Percentiles rank a stretch among this genome's conserved stretches.
These are phyloP conservation scores for Microdochium nivale DNA, from an alignment of 2,329 filamentous ascomycete species.

Conservation along the genomic window DNA sequence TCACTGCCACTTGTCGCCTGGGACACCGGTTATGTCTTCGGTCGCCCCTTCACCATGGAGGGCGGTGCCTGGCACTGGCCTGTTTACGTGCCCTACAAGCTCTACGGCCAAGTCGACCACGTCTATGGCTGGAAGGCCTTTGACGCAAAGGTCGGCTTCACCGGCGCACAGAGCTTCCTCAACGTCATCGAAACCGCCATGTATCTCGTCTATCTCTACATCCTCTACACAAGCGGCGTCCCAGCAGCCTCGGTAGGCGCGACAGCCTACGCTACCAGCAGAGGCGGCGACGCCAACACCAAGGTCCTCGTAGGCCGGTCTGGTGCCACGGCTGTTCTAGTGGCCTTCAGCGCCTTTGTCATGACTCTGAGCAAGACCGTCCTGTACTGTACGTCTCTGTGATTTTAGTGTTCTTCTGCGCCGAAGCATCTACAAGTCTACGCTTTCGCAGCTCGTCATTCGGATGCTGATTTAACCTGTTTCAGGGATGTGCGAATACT, in stretches of 20 bases:
- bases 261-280: slow-evolving; percentile 3
- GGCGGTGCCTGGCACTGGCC: slow-evolving; percentile 65
- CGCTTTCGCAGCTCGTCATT: too few relatives aligned
- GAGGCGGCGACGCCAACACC: slow-evolving; percentile 7
- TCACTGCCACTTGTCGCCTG: slow-evolving; percentile 73
- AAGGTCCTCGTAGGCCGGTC: slow-evolving; percentile 29
- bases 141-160: slow-evolving; percentile 63
- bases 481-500: slow-evolving; percentile 48
- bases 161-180: slow-evolving; percentile 60
- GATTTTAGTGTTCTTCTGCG: too few relatives aligned
- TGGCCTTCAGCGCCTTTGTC: slow-evolving; percentile 44
- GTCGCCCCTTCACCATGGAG: slow-evolving; percentile 74
- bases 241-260: background rate
- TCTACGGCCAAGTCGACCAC: slow-evolving; percentile 74
- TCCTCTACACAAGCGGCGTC: slow-evolving; percentile 21
- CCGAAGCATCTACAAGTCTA: too few relatives aligned
- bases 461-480: background rate
- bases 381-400: slow-evolving; percentile 46
- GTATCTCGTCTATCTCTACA: slow-evolving; percentile 49
- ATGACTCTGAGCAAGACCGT: slow-evolving; percentile 57
- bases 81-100: slow-evolving; percentile 67
- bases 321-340: slow-evolving; percentile 35
- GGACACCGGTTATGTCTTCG: slow-evolving; percentile 72
- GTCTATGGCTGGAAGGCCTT: slow-evolving; percentile 73
- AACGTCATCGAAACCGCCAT: slow-evolving; percentile 61